A percentile compares a stretch with the other conserved stretches of the same genome.
Evolutionary conservation across 257 asterid species (phyloP).

Genomic region (Echites panduratus): DNA sequence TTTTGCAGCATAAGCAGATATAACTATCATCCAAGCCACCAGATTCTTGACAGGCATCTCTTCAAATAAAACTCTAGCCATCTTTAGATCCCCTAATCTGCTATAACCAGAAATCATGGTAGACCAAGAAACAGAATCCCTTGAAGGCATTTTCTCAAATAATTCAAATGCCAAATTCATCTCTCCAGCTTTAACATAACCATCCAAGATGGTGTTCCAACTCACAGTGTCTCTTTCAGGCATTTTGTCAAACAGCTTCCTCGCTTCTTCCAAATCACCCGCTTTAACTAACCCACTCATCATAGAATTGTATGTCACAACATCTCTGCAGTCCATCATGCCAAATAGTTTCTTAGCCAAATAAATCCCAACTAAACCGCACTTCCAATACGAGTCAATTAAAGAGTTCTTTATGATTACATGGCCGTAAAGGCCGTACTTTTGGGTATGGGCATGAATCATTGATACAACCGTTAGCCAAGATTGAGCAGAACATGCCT

Average conservation of each 20-base stretch:
- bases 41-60: conserved; percentile 73
- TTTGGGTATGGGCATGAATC: conserved; percentile 61
- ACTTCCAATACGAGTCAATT: conserved; percentile 60
- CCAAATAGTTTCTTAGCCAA: conserved; percentile 44
- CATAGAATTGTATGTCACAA: conserved; percentile 66
- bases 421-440: conserved; percentile 45
- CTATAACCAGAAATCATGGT: conserved; percentile 61
- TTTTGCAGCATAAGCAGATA: conserved; percentile 61
- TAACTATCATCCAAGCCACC: conserved; percentile 72
- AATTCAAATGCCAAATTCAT: conserved; percentile 37
- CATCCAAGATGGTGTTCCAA: conserved; percentile 38
- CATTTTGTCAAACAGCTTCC: conserved; percentile 33
- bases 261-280: conserved; percentile 25
- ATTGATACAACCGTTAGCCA: conserved; percentile 36
- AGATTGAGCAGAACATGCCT: conserved; percentile 37
- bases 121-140: conserved; percentile 84
- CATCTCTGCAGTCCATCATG: conserved; percentile 48
- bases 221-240: conserved; percentile 28
- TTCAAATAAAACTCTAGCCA: conserved; percentile 66
- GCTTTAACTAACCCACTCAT: conserved; percentile 33
- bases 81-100: conserved; percentile 57
- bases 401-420: conserved; percentile 54
- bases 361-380: conserved; percentile 45
- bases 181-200: conserved; percentile 27
- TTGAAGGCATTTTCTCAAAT: conserved; percentile 49